phyloP scores from a whole-genome alignment of 2,329 filamentous ascomycete species.

The Fusarium fujikuroi region DNA sequence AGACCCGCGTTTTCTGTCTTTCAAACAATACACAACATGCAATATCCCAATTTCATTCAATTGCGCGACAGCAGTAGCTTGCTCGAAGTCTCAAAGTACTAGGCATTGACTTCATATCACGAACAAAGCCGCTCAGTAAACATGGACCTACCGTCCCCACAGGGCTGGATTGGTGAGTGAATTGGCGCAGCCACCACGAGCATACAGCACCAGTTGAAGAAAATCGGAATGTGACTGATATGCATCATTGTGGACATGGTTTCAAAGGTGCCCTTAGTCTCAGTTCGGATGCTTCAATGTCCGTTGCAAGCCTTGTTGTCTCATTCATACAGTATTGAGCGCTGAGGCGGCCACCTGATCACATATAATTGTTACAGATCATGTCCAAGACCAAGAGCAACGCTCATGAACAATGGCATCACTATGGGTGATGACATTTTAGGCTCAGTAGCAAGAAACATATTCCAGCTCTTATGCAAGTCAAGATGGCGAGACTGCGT shows the following conservation, averaged over 20 bases:
- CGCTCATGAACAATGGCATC: too few relatives aligned
- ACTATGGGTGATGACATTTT: too few relatives aligned
- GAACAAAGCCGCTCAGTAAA: background rate
- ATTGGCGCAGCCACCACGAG: background rate
- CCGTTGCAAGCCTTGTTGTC: background rate
- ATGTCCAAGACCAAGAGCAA: too few relatives aligned
- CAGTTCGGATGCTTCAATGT: background rate
- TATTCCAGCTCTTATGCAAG: too few relatives aligned
- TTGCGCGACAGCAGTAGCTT: background rate
- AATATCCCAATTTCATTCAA: background rate
- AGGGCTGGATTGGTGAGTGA: background rate
- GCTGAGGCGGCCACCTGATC: too few relatives aligned
- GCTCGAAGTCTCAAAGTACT: background rate
- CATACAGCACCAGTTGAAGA: background rate
- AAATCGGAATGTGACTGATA: background rate
- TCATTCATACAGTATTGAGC: background rate
- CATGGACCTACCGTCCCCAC: background rate
- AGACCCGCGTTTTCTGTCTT: rapidly evolving
- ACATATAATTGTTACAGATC: too few relatives aligned
- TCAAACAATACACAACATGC: background rate
- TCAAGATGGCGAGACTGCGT: too few relatives aligned
- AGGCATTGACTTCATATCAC: background rate
- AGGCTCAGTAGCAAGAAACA: too few relatives aligned
- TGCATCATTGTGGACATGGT: background rate
- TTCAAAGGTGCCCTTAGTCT: background rate